Conservation (phyloP, 106 monocot species). For the Dendrobium huoshanense region DNA sequence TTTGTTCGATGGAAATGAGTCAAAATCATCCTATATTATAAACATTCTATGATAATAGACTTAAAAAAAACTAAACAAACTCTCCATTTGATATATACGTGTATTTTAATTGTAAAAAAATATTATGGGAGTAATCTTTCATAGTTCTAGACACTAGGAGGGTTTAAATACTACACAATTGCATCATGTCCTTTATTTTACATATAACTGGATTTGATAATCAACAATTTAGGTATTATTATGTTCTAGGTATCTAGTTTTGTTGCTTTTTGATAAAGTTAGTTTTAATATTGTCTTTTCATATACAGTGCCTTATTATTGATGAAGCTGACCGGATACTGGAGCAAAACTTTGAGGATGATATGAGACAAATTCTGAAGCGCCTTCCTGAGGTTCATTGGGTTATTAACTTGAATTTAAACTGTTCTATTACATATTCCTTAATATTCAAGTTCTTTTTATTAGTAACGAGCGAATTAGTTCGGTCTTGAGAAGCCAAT, state of each 20-base stretch:
- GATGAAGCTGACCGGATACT: conserved; percentile 96
- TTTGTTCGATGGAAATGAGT: neutral
- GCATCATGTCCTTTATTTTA: neutral
- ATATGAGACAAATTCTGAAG: conserved; percentile 88
- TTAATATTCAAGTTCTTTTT: neutral
- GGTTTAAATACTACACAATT: neutral
- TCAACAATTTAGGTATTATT: neutral
- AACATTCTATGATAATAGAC: neutral
- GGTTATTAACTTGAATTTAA: neutral
- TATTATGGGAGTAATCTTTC: neutral
- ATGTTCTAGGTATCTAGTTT: neutral
- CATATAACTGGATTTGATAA: neutral
- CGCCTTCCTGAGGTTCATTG: conserved; percentile 62
- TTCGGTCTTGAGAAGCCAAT: neutral
- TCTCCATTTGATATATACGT: neutral
- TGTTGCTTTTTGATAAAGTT: neutral
- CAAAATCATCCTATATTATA: neutral
- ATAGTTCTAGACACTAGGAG: neutral
- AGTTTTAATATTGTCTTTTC: conserved; percentile 5
- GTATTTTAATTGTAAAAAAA: neutral
- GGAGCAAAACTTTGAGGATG: conserved; percentile 88
- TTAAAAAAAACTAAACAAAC: neutral
- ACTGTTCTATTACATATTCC: neutral
- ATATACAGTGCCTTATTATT: conserved; percentile 69
- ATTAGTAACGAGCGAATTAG: neutral